Base-by-base conservation (phyloP, 768 basidiomycete species). In the Asterophora lycoperdoides region DNA sequence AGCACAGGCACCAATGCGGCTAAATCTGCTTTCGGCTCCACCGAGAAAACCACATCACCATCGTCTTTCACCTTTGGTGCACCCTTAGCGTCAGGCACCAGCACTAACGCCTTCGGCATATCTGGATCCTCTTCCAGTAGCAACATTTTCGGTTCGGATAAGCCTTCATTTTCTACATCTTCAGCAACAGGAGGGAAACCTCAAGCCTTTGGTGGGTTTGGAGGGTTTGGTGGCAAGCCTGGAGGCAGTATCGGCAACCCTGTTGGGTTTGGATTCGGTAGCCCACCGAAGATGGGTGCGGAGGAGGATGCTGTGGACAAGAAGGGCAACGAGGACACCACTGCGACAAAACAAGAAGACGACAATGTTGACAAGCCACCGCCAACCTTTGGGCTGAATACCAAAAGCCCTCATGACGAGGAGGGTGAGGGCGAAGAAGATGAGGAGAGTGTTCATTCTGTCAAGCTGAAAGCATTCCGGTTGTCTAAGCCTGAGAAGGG, bases 351-450 rank as follows among this genome's bases (percentile, higher is more conserved):
- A 14, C 39, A 53, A 55, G 58, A 52, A 48, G 50, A 44, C 49
- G 54, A 36, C 36, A 55, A 54, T 33, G 59, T 59, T 6, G 64
- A 56, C 4, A 57, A 61, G 30, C 59, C 48, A 13, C 23, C 23
- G 23, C 48, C 52, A 26, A 62, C 58, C 39, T 62, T 60, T 41
- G 62, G 51, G 26, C 28, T 61, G n/a, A 43, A 56, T 11, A 46
- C 48, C 9, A 62, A 49, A n/a, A 64, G 67, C 46, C 67, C 67
- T n/a, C 80, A 84, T 53, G 86, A 87, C 54, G 71, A 71, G 45
- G 86, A 87, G 51, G 88, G 89, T 9, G 83, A 83, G 57, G 89
- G 89, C 23, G 89, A 92, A 66, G 86, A 92, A 61, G 75, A 84
- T 34, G 89, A 92, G 59, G 81, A 81, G 51, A 89, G 86, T 3